Evolutionary conservation across 2,329 filamentous ascomycete species (phyloP), one percentile per base, ranked within the genome.

Genomic region (Penicillium digitatum): DNA sequence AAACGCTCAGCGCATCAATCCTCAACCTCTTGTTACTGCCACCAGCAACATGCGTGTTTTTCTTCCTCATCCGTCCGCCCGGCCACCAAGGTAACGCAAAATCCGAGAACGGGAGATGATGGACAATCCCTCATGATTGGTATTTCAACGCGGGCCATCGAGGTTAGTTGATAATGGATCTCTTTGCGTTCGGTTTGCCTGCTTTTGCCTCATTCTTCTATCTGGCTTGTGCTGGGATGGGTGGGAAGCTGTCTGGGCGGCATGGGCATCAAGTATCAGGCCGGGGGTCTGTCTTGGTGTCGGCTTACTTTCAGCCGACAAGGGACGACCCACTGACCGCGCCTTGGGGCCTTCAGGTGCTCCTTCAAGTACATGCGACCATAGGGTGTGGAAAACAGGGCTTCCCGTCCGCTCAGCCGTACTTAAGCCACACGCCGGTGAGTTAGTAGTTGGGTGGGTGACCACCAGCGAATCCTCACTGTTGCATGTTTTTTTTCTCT

Each of bases 71-170:
- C 66, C 24, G 34, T 59, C 32, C 66, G 53, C 39, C 63, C 58
- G 42, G 76, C 73, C 48, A 75, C 74, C 16, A 77, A 81, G 52
- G 74, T 79, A 16, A 59, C 70, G 40, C 69, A 73, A 55, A 96
- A 97, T 69, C 89, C 90, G 0, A 85, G 87, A 62, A 81, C 81
- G 53, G 89, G 94, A 70, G 89, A 95, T 31, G 85, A 92, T 52
- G 93, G 93, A 26, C 87, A 90, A n/a, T 83, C 87, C 20, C 90
- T 96, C 86, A 78, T 78, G 64, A 81, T 99, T 24, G 87, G 87
- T 51, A 95, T 97, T 58, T 95, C 91, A 0, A 82, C 89, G 2
- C 83, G 92, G 46, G 93, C 93, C 38, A 87, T 88, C 39, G 84
- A 88, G 76, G 89, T 91, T 80, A 47, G 78, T 69, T 57, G 10